Conservation (phyloP, 306 rosid species). For the Cotoneaster glaucophyllus region DNA sequence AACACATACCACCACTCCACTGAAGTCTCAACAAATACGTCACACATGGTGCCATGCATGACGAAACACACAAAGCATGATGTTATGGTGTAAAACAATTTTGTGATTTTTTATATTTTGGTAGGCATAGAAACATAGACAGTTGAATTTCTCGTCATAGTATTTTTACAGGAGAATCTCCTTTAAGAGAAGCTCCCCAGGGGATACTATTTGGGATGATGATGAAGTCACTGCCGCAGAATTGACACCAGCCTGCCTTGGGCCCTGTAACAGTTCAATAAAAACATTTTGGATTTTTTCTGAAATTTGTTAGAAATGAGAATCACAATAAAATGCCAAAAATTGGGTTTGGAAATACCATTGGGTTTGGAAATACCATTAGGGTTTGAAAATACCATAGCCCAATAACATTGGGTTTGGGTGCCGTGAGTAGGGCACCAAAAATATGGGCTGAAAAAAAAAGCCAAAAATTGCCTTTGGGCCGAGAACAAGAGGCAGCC, state of each 20-base stretch:
- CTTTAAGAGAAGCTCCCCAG: constrained; percentile 58
- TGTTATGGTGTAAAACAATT: neutral
- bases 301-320: neutral
- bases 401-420: too few relatives aligned
- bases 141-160: neutral
- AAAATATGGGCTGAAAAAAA: too few relatives aligned
- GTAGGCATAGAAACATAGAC: neutral
- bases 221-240: constrained; percentile 28
- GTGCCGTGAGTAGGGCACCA: too few relatives aligned
- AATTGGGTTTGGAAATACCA: too few relatives aligned
- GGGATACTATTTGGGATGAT: neutral
- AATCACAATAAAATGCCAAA: constrained; percentile 7
- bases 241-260: constrained; percentile 51
- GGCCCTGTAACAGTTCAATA: constrained; percentile 59
- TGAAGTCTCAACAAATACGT: neutral
- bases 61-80: neutral
- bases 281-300: constrained; percentile 26
- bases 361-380: too few relatives aligned
- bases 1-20: neutral
- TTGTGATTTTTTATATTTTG: neutral
- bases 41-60: neutral
- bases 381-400: too few relatives aligned
- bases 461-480: too few relatives aligned
- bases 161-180: constrained; percentile 41
- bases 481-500: too few relatives aligned